Conservation (phyloP, 176 grass and related monocot species). For the Oryza longistaminata region DNA sequence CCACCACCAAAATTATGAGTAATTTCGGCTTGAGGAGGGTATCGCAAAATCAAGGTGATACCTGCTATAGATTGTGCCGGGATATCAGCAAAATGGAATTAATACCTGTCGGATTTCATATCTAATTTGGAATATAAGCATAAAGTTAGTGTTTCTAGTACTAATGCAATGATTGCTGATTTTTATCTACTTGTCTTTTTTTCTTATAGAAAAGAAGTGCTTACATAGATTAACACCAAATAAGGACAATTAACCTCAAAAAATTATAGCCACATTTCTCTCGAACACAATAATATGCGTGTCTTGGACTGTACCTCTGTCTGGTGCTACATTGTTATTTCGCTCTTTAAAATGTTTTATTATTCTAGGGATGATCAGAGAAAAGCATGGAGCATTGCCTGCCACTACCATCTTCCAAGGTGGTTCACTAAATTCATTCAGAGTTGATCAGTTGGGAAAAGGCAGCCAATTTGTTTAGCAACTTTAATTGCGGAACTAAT, state of each 20-base stretch:
- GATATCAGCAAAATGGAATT: neutral
- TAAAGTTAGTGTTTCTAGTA: neutral
- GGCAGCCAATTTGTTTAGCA: constrained; percentile 20
- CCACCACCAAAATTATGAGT: constrained; percentile 32
- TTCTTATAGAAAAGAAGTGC: neutral
- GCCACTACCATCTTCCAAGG: constrained; percentile 37
- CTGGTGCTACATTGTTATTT: neutral
- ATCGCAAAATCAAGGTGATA: constrained; percentile 2
- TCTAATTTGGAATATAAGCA: neutral
- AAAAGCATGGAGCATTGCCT: constrained; percentile 13
- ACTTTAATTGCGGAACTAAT: constrained; percentile 30
- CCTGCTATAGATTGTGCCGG: neutral
- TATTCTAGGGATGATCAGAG: neutral
- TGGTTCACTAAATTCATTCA: constrained; percentile 31
- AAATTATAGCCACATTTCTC: neutral
- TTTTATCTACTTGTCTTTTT: neutral
- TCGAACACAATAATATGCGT: neutral
- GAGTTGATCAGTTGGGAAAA: constrained; percentile 8
- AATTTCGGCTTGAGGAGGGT: neutral
- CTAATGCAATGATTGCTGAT: neutral
- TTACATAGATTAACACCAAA: neutral
- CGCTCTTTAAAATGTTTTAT: neutral
- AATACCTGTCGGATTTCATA: neutral
- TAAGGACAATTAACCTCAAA: neutral
- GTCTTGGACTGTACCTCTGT: neutral